These are phyloP conservation scores for Gossypium turneri DNA, from an alignment of 345 rosid genomes.

Conservation along the genomic window DNA sequence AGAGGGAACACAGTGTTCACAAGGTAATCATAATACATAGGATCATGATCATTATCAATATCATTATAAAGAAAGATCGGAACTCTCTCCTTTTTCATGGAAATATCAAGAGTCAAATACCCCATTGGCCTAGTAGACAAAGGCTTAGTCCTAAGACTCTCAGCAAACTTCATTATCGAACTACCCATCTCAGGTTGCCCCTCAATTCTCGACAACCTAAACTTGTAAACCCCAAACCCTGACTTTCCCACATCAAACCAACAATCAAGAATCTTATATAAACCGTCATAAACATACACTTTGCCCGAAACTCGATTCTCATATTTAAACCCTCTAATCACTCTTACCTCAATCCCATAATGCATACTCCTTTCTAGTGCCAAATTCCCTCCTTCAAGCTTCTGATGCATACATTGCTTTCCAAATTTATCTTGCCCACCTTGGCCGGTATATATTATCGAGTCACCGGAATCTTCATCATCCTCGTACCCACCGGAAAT, in stretches of 20 bases:
- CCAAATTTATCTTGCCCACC: slow-evolving; percentile 78
- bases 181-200: slow-evolving; percentile 92
- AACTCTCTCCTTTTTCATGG: slow-evolving; percentile 50
- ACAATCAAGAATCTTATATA: slow-evolving; percentile 71
- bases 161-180: slow-evolving; percentile 55
- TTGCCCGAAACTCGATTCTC: slow-evolving; percentile 42
- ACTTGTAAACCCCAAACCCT: slow-evolving; percentile 88
- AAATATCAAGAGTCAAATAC: slow-evolving; percentile 72
- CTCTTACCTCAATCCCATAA: slow-evolving; percentile 78
- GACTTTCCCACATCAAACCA: slow-evolving; percentile 94
- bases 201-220: slow-evolving; percentile 57
- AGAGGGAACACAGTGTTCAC: slow-evolving; percentile 60
- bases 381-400: slow-evolving; percentile 82
- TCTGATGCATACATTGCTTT: slow-evolving; percentile 67
- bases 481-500: slow-evolving; percentile 92
- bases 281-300: slow-evolving; percentile 84
- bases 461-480: slow-evolving; percentile 72
- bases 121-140: slow-evolving; percentile 63
- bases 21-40: slow-evolving; percentile 78
- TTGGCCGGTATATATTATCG: slow-evolving; percentile 71
- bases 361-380: slow-evolving; percentile 82
- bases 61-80: slow-evolving; percentile 78
- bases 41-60: slow-evolving; percentile 68
- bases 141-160: slow-evolving; percentile 50
- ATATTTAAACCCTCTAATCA: slow-evolving; percentile 69